Percentiles rank a stretch among this genome's conserved stretches.
phyloP scores from a whole-genome alignment of 2,329 filamentous ascomycete species.

The Xylariomycetidae sp. region DNA sequence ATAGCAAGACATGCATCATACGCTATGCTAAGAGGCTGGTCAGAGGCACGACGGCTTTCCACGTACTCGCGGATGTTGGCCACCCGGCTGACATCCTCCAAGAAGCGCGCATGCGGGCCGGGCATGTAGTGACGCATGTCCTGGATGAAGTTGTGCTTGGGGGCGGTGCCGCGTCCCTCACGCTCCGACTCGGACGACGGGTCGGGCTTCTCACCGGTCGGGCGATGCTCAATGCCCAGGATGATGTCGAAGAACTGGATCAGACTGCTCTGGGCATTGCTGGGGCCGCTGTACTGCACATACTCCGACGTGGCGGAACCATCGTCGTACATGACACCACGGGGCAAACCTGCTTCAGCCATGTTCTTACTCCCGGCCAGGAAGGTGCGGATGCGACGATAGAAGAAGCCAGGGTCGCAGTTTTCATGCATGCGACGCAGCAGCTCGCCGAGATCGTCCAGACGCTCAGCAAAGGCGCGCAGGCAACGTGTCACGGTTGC shows the following conservation, averaged over 20 bases:
- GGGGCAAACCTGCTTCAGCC: conserved; percentile 83
- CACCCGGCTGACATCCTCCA: conserved; percentile 70
- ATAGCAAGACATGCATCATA: conserved; percentile 84
- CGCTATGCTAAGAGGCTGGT: conserved; percentile 66
- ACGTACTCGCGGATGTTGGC: conserved; percentile 88
- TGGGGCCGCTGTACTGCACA: conserved; percentile 85
- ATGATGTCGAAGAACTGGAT: conserved; percentile 97
- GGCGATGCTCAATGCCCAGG: conserved; percentile 82
- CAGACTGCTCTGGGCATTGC: conserved; percentile 92
- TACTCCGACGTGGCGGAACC: conserved; percentile 63
- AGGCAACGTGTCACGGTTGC: conserved; percentile 70
- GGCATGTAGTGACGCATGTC: conserved; percentile 99
- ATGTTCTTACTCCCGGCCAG: conserved; percentile 97
- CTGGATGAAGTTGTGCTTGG: conserved; percentile 82
- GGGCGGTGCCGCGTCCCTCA: conserved; percentile 34
- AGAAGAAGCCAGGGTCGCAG: conserved; percentile 92
- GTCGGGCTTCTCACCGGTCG: conserved; percentile 67
- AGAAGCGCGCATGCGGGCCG: conserved; percentile 81
- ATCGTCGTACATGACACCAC: conserved; percentile 82
- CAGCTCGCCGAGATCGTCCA: conserved; percentile 76
- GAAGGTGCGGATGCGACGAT: conserved; percentile 92
- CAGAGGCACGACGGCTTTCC: conserved; percentile 45
- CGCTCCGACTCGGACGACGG: conserved; percentile 38
- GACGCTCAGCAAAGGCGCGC: conserved; percentile 74
- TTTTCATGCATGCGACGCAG: conserved; percentile 90